Base-by-base conservation (phyloP, 2,329 filamentous ascomycete genomes). In the Periconia macrospinosa region DNA sequence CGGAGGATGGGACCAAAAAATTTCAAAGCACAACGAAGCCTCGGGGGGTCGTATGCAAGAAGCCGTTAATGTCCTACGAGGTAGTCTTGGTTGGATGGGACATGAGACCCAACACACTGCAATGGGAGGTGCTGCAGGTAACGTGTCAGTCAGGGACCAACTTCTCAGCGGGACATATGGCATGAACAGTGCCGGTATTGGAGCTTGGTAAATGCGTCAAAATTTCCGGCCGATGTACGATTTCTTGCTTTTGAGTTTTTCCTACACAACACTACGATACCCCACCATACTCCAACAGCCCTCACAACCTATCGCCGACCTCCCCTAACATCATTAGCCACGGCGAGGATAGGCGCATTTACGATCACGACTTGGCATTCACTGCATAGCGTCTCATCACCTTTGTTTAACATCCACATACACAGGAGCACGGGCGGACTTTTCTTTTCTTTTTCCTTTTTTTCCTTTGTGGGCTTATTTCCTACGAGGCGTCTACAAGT, bases 1-100 rank as follows among this genome's bases (percentile, higher is more conserved):
- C 45, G 92, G 90, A 49, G 90, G 90, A 54, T 99, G 94, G 94
- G 93, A 97, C 66, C 87, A 94, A 73, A 90, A 86, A 64, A 78
- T 99, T 43, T 80, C 86, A 23, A 91, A 91, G 68, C 94, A 99
- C 77, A 93, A 97, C 69, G 86, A 94, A 61, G 86, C 88, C 60
- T 93, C 91, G 6, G 88, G 88, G 41, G 92, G 91, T 23, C 89
- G 90, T 66, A 83, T 99, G 74, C 86, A 87, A 57, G 83, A 86
- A 42, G 94, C 92, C 35, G 86, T 96, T 57, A 84, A 87, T 50
- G 89, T 92, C 67, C 84, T 97, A 75, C 82, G 85, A 15, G 81
- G 81, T 37, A 88, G 86, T 57, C 79, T 96, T 27, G 89, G 88
- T 41, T 96, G 92, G 90, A 90, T 92, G 80, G 86, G 83, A 50